phyloP scores from a whole-genome alignment of 2,329 filamentous ascomycete species.

The Cordyceps cateniannulata region DNA sequence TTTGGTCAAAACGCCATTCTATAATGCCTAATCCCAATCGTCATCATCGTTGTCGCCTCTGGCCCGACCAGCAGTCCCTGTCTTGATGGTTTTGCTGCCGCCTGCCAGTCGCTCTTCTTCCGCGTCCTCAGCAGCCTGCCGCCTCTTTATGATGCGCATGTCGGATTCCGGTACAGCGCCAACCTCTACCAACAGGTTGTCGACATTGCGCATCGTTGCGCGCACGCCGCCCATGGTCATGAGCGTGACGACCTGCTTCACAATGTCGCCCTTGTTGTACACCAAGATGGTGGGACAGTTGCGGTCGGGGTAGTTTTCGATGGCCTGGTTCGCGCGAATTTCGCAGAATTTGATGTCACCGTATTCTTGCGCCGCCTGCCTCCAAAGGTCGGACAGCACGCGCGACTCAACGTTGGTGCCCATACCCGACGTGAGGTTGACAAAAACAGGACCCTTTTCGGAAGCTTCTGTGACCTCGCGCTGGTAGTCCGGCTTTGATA shows the following conservation, averaged over 20 bases:
- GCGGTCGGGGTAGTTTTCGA: slow-evolving; percentile 90
- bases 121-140: slow-evolving; percentile 52
- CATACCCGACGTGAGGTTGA: slow-evolving; percentile 73
- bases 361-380: slow-evolving; percentile 74
- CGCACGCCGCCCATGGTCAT: slow-evolving; percentile 67
- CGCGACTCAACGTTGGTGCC: slow-evolving; percentile 81
- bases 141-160: slow-evolving; percentile 62
- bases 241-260: slow-evolving; percentile 86
- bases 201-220: slow-evolving; percentile 67
- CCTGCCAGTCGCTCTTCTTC: slow-evolving; percentile 48
- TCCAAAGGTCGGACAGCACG: slow-evolving; percentile 79
- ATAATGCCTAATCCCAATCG: slow-evolving; percentile 50
- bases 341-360: slow-evolving; percentile 97
- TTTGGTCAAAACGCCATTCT: not conserved
- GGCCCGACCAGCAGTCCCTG: slow-evolving; percentile 41
- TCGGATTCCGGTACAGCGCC: slow-evolving; percentile 76
- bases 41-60: slow-evolving; percentile 42
- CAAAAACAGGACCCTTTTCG: slow-evolving; percentile 59
- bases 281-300: slow-evolving; percentile 93
- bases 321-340: slow-evolving; percentile 85
- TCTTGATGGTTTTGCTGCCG: slow-evolving; percentile 41
- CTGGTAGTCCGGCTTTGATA: slow-evolving; percentile 91
- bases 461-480: slow-evolving; percentile 90
- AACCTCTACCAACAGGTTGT: slow-evolving; percentile 73
- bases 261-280: slow-evolving; percentile 89